Conservation (phyloP, 1,284 basidiomycete species). For the Irpex lacteus region DNA sequence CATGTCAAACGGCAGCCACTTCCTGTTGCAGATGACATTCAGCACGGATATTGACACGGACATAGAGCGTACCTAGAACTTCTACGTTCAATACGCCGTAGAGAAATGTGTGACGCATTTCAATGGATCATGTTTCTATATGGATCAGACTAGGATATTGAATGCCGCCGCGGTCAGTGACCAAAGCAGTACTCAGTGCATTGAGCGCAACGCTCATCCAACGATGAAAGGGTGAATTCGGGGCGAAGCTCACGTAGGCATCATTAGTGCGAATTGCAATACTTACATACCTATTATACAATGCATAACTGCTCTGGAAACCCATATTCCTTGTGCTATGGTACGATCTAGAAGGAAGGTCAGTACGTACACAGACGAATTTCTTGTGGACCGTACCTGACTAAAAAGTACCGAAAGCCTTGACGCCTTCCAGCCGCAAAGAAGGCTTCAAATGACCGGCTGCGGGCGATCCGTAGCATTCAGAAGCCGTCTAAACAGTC, state of each 20-base stretch:
- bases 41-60: background rate
- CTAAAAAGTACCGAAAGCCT: background rate
- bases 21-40: background rate
- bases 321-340: background rate
- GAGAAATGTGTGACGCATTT: background rate
- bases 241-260: background rate
- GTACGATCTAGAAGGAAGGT: background rate
- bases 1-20: background rate
- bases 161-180: background rate
- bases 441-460: too few relatives aligned
- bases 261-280: background rate
- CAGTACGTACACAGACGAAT: background rate
- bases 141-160: background rate
- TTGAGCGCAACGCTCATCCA: background rate
- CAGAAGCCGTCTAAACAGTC: background rate
- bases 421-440: background rate
- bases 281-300: background rate
- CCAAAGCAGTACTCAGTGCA: background rate
- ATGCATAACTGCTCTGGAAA: background rate
- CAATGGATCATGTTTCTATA: too few relatives aligned
- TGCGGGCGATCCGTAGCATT: background rate
- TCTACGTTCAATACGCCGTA: background rate
- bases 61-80: background rate
- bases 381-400: background rate
- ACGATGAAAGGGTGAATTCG: background rate